Percentiles rank a stretch among this genome's conserved stretches.
Conservation (phyloP, 2,329 filamentous ascomycete species). For the Ceratocystis cubensis region DNA sequence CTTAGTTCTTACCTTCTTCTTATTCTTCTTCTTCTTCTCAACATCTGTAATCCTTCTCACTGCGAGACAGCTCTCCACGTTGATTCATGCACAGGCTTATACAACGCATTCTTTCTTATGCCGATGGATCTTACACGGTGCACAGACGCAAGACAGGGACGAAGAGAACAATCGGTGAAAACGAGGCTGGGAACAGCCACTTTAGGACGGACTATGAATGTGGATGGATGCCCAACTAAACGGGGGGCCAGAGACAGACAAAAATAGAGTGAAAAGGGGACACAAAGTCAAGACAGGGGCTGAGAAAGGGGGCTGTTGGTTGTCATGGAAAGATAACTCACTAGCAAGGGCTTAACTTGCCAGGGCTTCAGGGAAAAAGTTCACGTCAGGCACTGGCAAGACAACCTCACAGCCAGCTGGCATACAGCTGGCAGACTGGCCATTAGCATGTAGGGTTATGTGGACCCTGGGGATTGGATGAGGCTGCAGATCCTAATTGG, state of each 20-base stretch:
- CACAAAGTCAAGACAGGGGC: neutral
- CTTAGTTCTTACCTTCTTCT: too few relatives aligned
- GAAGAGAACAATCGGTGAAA: slow-evolving; percentile 12
- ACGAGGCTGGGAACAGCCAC: slow-evolving; percentile 6
- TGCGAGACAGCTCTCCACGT: neutral
- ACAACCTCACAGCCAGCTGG: neutral
- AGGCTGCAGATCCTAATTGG: slow-evolving; percentile 10
- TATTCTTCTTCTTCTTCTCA: neutral
- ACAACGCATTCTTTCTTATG: slow-evolving; percentile 1
- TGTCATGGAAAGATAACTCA: slow-evolving; percentile 11
- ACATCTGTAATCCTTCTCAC: neutral
- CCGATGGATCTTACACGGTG: neutral
- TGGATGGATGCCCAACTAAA: neutral
- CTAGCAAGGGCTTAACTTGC: neutral
- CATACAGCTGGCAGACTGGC: neutral
- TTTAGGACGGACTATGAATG: neutral
- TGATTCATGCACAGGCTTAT: slow-evolving; percentile 4
- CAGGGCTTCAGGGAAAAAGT: neutral
- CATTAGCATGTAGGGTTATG: neutral
- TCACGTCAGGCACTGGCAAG: neutral
- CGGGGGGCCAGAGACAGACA: neutral
- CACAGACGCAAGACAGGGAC: slow-evolving; percentile 2
- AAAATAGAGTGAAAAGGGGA: neutral
- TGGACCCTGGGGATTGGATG: neutral
- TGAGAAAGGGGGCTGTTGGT: neutral